These are phyloP conservation scores for Volvariella surrecta DNA, from an alignment of 1,284 basidiomycete genomes.

Conservation along the genomic window DNA sequence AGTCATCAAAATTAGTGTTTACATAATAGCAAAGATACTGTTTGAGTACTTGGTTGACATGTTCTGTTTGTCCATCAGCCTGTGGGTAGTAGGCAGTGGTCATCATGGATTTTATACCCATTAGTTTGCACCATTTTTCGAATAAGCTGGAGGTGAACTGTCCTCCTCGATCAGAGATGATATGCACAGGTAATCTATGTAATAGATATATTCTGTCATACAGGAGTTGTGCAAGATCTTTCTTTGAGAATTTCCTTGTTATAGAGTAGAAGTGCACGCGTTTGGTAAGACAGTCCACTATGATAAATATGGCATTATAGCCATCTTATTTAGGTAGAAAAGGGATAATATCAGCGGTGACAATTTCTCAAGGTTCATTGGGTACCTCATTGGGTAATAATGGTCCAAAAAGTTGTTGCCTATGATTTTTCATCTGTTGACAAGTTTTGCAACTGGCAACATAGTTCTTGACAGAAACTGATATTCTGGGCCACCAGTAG, in stretches of 20 bases:
- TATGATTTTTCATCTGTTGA: constrained; percentile 1
- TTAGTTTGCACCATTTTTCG: not conserved
- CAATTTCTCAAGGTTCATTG: constrained; percentile 18
- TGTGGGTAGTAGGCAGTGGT: constrained; percentile 3
- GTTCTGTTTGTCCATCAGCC: constrained; percentile 20
- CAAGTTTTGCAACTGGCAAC: constrained; percentile 24
- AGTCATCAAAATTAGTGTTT: constrained; percentile 27
- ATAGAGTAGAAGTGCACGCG: constrained; percentile 19
- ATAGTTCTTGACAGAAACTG: constrained; percentile 14
- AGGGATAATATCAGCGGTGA: constrained; percentile 28
- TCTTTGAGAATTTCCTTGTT: constrained; percentile 1
- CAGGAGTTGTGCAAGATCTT: not conserved
- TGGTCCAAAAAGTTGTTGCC: constrained; percentile 12
- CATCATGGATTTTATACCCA: not conserved
- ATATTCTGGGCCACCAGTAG: constrained; percentile 9
- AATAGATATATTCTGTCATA: not conserved
- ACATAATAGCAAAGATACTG: constrained; percentile 18
- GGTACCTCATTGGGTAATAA: constrained; percentile 21
- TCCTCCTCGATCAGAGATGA: constrained; percentile 1
- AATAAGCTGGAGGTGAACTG: not conserved
- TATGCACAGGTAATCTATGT: not conserved
- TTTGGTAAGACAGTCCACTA: constrained; percentile 28
- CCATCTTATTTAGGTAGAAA: constrained; percentile 24
- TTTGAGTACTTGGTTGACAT: constrained; percentile 27
- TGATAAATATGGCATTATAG: constrained; percentile 25